Evolutionary conservation across 176 grass and related monocot species (phyloP).

Genomic region (Oryza glumipatula): DNA sequence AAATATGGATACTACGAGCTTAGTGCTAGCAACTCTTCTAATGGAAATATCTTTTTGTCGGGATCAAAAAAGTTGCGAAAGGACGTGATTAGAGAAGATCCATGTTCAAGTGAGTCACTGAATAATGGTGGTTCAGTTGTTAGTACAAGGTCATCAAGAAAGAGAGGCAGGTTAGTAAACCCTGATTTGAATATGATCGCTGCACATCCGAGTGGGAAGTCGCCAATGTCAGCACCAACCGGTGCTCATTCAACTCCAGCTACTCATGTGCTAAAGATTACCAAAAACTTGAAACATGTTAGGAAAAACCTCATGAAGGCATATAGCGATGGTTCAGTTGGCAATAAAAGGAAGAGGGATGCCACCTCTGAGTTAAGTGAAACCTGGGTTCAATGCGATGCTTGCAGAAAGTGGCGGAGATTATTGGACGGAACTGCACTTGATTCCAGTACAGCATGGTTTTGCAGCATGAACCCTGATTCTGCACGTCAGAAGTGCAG

Average conservation of each 20-base stretch:
- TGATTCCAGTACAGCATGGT: conserved; percentile 74
- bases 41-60: conserved; percentile 35
- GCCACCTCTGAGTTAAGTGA: conserved; percentile 53
- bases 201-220: conserved; percentile 31
- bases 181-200: conserved; percentile 28
- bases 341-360: conserved; percentile 60
- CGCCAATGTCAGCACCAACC: conserved; percentile 25
- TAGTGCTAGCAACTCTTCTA: conserved; percentile 43
- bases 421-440: conserved; percentile 55
- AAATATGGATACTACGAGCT: conserved; percentile 94
- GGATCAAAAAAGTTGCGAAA: conserved; percentile 45
- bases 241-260: conserved; percentile 28
- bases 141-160: conserved; percentile 56
- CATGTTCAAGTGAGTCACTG: conserved; percentile 32
- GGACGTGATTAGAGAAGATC: conserved; percentile 33
- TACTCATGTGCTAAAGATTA: conserved; percentile 51
- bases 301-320: conserved; percentile 68
- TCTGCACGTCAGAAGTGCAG: conserved; percentile 61
- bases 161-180: conserved; percentile 53
- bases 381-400: conserved; percentile 93
- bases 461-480: conserved; percentile 95
- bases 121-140: conserved; percentile 32
- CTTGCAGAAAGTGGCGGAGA: conserved; percentile 91
- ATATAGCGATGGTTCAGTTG: conserved; percentile 40
- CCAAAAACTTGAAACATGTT: conserved; percentile 48